A percentile compares a stretch with the other conserved stretches of the same genome.
Evolutionary conservation across 352 stramenopile species (phyloP).

Genomic region (Globisporangium megalacanthum): DNA sequence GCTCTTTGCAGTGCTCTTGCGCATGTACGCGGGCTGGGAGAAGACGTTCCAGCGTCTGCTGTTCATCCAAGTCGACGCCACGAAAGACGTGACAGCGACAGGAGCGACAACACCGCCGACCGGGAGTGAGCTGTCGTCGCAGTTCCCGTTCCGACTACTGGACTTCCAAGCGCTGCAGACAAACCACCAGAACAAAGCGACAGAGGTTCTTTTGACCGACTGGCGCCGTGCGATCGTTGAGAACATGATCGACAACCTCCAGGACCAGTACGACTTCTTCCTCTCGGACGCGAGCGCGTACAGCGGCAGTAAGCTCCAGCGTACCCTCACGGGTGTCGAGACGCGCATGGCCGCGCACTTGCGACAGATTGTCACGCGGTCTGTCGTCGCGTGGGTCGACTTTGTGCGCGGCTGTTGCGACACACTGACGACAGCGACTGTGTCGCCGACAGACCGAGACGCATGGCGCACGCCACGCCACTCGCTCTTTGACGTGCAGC

Average conservation of each 20-base stretch:
- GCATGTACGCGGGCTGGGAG: constrained; percentile 89
- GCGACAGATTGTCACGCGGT: constrained; percentile 57
- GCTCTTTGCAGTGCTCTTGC: constrained; percentile 75
- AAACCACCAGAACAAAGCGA: constrained; percentile 65
- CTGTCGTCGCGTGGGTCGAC: constrained; percentile 47
- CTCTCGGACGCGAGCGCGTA: constrained; percentile 74
- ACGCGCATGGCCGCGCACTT: constrained; percentile 85
- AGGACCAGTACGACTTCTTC: constrained; percentile 93
- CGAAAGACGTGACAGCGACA: not conserved
- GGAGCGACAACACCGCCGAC: not conserved
- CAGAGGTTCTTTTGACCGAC: constrained; percentile 76
- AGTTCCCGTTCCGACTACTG: constrained; percentile 78
- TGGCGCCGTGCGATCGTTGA: constrained; percentile 89
- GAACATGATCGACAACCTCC: constrained; percentile 91
- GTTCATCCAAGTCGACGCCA: constrained; percentile 55
- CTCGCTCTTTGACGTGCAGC: constrained; percentile 84
- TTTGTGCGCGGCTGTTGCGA: constrained; percentile 37
- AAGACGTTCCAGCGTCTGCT: constrained; percentile 77
- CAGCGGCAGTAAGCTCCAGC: constrained; percentile 40
- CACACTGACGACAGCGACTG: not conserved
- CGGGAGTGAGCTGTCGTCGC: constrained; percentile 32
- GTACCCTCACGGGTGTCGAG: constrained; percentile 83
- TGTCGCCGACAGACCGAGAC: constrained; percentile 13
- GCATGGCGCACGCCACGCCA: constrained; percentile 39
- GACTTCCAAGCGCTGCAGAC: constrained; percentile 83